phyloP scores from a whole-genome alignment of 164 flowering plant genomes.

The Chloranthus sessilifolius region DNA sequence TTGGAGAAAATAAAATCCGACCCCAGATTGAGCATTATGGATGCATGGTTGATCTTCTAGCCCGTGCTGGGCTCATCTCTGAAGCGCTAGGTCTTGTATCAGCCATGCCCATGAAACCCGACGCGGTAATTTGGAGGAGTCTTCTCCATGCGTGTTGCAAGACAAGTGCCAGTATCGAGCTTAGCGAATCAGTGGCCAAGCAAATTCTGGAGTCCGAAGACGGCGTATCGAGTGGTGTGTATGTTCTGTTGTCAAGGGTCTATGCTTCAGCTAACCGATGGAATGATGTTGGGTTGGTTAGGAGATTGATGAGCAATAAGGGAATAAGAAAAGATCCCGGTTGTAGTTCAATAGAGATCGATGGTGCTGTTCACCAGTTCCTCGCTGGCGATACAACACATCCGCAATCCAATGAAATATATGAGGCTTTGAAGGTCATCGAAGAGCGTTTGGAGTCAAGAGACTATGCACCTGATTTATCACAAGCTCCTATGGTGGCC shows the following conservation, averaged over 20 bases:
- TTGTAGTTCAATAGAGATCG: slow-evolving; percentile 57
- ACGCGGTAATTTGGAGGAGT: slow-evolving; percentile 77
- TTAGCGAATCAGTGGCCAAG: slow-evolving; percentile 53
- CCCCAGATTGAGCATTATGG: slow-evolving; percentile 80
- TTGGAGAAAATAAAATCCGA: slow-evolving; percentile 36
- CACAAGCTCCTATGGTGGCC: slow-evolving; percentile 57
- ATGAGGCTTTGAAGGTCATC: slow-evolving; percentile 32
- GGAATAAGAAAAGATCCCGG: slow-evolving; percentile 77
- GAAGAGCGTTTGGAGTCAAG: slow-evolving; percentile 32
- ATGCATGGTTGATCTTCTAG: slow-evolving; percentile 69
- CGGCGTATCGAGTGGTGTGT: slow-evolving; percentile 44
- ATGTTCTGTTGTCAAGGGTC: slow-evolving; percentile 64
- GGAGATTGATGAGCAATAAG: slow-evolving; percentile 61
- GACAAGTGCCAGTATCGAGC: slow-evolving; percentile 41
- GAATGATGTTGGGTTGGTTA: slow-evolving; percentile 62
- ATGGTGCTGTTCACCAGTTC: slow-evolving; percentile 58
- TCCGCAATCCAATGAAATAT: slow-evolving; percentile 46
- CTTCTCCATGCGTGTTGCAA: slow-evolving; percentile 71
- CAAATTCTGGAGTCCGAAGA: slow-evolving; percentile 40
- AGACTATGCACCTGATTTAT: slow-evolving; percentile 52
- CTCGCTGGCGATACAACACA: slow-evolving; percentile 77
- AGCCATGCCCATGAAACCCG: slow-evolving; percentile 70
- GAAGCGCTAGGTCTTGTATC: slow-evolving; percentile 57
- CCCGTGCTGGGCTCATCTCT: slow-evolving; percentile 54
- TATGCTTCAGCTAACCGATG: slow-evolving; percentile 65